Conservation (phyloP, 208 protist species). For the Phytomonas sp. region DNA sequence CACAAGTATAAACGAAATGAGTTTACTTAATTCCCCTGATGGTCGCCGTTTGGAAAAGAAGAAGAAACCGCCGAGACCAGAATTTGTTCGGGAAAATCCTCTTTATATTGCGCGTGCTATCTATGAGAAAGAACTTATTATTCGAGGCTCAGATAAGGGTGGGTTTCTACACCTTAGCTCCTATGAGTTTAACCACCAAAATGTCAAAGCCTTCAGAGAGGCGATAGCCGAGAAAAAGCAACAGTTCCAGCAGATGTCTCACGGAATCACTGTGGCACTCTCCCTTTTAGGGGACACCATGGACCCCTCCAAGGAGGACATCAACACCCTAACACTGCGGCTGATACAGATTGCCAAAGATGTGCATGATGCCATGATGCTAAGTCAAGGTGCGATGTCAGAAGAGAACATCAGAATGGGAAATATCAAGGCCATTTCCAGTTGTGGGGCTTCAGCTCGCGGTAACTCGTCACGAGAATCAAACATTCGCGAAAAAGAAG, state of each 20-base stretch:
- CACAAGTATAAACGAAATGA: neutral
- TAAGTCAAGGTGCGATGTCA: neutral
- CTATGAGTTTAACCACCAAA: neutral
- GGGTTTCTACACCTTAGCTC: neutral
- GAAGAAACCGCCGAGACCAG: neutral
- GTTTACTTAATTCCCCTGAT: neutral
- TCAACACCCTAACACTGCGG: slow-evolving; percentile 18
- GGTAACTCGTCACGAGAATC: neutral
- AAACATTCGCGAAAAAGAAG: neutral
- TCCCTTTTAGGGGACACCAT: slow-evolving; percentile 14
- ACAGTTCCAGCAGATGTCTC: slow-evolving; percentile 18
- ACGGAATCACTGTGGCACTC: slow-evolving; percentile 19
- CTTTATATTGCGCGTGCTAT: neutral
- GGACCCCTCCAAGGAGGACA: slow-evolving; percentile 11
- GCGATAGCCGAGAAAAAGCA: slow-evolving; percentile 7
- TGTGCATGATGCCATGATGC: slow-evolving; percentile 23
- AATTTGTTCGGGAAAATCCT: neutral
- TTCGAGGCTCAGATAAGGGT: neutral
- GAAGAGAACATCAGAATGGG: neutral
- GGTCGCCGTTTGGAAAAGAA: neutral
- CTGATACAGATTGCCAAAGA: slow-evolving; percentile 27
- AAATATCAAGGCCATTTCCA: neutral
- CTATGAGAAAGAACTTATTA: neutral
- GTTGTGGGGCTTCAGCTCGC: neutral
- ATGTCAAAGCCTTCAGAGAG: slow-evolving; percentile 6